Base-by-base conservation (phyloP, 768 basidiomycete genomes). In the Suillus paluster region DNA sequence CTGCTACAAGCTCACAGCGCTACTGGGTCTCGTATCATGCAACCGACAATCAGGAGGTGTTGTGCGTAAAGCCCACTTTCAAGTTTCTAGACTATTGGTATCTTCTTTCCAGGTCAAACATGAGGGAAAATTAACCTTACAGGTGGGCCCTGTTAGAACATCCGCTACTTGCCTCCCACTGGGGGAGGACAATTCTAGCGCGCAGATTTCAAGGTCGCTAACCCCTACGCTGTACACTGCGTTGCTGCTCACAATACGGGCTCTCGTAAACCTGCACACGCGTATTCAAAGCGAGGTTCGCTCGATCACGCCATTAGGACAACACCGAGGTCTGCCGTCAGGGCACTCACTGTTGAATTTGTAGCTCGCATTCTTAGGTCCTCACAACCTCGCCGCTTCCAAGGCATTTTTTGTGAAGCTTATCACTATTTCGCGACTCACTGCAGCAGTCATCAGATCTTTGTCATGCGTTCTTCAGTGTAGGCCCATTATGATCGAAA, bases 201-300 rank as follows among this genome's bases (percentile, higher is more conserved):
- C 60, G 44, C 83, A 83, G 61, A 74, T 86, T n/a, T 78, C 79
- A 46, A 80, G 82, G 38, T 74, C 84, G 4, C 77, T 94, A 57
- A 81, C 82, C 33, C 77, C 86, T 5, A 67, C 76, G 42, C 81
- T 83, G n/a, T 95, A 94, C 73, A 70, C 72, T 5, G 80, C 86
- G 5, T 80, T 95, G 54, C 77, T 92, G 34, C 94, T 94, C 17
- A 90, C 91, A 1, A 81, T 92, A 56, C 95, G 90, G 92, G 85
- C 86, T 39, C 75, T 93, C 63, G 71, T 94, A 62, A 88, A 83
- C 76, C 79, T 81, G 67, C 66, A 56, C 42, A 63, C 63, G n/a
- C 70, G 76, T 60, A 79, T 90, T 54, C 75, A 71, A 72, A 27
- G 89, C 89, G 9, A 78, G n/a, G n/a, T n/a, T n/a, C 84, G 4